Percentiles rank a stretch among this genome's conserved stretches.
Conservation (phyloP, 2,329 filamentous ascomycete species). For the Aspergillus neotritici region DNA sequence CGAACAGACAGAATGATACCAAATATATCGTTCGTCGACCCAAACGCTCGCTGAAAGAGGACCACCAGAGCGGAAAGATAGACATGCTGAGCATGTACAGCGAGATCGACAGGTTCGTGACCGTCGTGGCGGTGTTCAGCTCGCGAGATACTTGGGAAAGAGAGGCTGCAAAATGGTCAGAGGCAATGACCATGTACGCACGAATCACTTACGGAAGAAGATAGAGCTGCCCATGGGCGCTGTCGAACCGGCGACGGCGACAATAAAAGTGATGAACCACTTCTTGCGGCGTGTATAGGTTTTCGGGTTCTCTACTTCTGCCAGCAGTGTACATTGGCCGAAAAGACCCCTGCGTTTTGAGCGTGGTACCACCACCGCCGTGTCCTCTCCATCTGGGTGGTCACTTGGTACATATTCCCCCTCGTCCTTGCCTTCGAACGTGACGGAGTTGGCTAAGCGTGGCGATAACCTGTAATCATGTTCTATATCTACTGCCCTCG, state of each 20-base stretch:
- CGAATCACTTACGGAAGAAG: conserved; percentile 62
- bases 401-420: conserved; percentile 14
- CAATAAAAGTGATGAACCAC: conserved; percentile 75
- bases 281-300: conserved; percentile 69
- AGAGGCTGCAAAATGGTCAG: conserved; percentile 50
- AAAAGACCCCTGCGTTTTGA: conserved; percentile 65
- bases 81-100: conserved; percentile 79
- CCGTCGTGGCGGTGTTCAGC: conserved; percentile 57
- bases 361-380: conserved; percentile 46
- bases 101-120: conserved; percentile 70
- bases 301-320: conserved; percentile 71
- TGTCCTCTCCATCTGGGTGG: conserved; percentile 21
- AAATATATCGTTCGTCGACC: conserved; percentile 77
- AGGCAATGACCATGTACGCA: neutral
- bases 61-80: conserved; percentile 85
- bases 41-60: conserved; percentile 65
- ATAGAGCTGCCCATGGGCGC: conserved; percentile 81
- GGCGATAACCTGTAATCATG: conserved; percentile 15
- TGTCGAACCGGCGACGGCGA: conserved; percentile 69
- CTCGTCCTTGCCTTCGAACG: conserved; percentile 15
- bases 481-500: conserved; percentile 9
- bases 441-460: conserved; percentile 6
- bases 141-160: conserved; percentile 59
- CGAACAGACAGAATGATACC: conserved; percentile 65
- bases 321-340: conserved; percentile 62